Base-by-base conservation (phyloP, 768 basidiomycete species). In the Tylopilus rubrobrunneus region DNA sequence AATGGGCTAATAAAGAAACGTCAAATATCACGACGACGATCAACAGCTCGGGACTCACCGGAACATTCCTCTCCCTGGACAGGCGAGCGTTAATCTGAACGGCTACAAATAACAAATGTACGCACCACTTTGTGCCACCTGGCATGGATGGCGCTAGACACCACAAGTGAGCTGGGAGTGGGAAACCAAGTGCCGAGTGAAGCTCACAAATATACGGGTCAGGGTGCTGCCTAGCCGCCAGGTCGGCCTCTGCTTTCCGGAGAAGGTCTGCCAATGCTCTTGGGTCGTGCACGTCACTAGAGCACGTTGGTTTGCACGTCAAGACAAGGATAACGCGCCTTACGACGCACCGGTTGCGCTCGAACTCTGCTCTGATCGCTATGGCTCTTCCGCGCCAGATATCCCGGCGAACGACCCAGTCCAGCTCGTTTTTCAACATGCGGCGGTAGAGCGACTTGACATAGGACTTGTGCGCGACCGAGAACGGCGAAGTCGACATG, bases 91-190 rank as follows among this genome's bases (percentile, higher is more conserved):
- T 17, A 59, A 40, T 28, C 55, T 48, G 29, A 37, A 23, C 10
- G 19, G n/a, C 5, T 0, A 15, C 28, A 46, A 44, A 25, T 8
- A 7, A 55, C 21, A 19, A 41, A 29, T 31, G 50, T 14, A 81
- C 86, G 62, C 64, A 95, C 94, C 94, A 98, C 74, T 96, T 97
- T n/a, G 92, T 93, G 55, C 95, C 95, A 53, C 89, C 92, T 45
- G 92, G 92, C 69, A 85, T 88, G 39, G 80, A 65, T 45, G 94
- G 80, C 54, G 87, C 95, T 98, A 56, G 39, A 59, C 1, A 45
- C 21, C 41, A 47, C 19, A 9, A 43, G 36, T 55, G 37, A 57
- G 51, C 48, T 40, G 31, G 48, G 29, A 48, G 45, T 11, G 52
- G 40, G 29, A 25, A 25, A 49, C 39, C 23, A 14, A 37, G 21